Percentiles rank a stretch among this genome's conserved stretches.
Evolutionary conservation across 2,329 filamentous ascomycete genomes (phyloP).

Genomic region (Cytospora mali): DNA sequence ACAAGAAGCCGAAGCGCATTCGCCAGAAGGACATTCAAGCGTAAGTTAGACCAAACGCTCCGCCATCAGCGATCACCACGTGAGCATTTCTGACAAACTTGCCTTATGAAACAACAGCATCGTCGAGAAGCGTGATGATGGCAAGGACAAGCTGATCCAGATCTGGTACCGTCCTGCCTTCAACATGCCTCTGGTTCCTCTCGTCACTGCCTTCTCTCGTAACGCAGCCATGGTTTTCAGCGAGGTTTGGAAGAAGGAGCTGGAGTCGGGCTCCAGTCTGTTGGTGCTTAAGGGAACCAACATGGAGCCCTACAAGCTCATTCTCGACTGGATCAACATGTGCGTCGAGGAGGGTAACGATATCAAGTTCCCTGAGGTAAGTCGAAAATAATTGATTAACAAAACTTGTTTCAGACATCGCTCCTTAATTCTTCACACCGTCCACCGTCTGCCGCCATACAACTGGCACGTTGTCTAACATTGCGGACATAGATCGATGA

Average conservation of each 20-base stretch:
- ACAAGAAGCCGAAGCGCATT: conserved; percentile 19
- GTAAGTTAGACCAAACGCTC: conserved; percentile 13
- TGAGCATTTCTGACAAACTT: neutral
- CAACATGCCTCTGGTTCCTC: neutral
- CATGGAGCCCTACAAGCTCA: conserved; percentile 12
- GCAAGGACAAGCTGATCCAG: conserved; percentile 21
- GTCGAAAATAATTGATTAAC: neutral
- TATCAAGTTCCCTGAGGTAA: conserved; percentile 27
- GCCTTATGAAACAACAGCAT: conserved; percentile 2
- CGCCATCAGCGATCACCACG: neutral
- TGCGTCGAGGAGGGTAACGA: conserved; percentile 27
- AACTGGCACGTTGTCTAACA: neutral
- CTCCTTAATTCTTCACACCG: neutral
- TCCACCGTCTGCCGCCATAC: neutral
- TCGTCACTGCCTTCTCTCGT: conserved; percentile 18
- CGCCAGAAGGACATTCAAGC: conserved; percentile 24
- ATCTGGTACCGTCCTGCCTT: conserved; percentile 18
- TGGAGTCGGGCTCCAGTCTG: conserved; percentile 1
- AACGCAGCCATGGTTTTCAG: conserved; percentile 17
- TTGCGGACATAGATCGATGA: conserved; percentile 8
- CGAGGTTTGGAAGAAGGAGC: conserved; percentile 23
- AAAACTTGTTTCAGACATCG: neutral
- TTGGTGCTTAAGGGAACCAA: conserved; percentile 19
- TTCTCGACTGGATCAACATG: conserved; percentile 26
- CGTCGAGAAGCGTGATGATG: conserved; percentile 8